Base-by-base conservation (phyloP, 805 yeast species). In the Starmerella powellii region DNA sequence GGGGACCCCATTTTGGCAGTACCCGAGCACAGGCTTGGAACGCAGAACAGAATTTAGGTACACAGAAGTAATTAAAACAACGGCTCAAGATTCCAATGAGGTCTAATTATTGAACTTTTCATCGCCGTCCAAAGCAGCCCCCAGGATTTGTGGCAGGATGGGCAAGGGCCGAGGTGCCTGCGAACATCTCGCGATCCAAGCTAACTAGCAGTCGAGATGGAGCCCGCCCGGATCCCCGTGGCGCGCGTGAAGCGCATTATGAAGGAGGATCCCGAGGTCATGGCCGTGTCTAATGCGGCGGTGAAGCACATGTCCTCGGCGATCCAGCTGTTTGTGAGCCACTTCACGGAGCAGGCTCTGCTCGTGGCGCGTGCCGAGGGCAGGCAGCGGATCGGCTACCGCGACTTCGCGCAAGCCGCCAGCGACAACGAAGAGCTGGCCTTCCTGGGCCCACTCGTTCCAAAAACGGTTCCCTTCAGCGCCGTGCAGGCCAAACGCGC, bases 261-360 rank as follows among this genome's bases (percentile, higher is more conserved):
- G 57, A 80, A 79, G 53, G 70, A 78, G 56, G 93, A 82, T 56
- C 83, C 85, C 13, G 86, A 78, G 30, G 79, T 78, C 50, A 61
- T 68, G 6, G 72, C 78, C 2, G 75, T 83, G 2, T 74, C 85
- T 2, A 78, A 73, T 43, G 66, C 76, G 23, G 84, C 88, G 0
- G 82, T 78, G n/a, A 78, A 74, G 56, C 71, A 84, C 13, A 66
- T 82, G 6, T 84, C 83, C 2, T 68, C 79, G n/a, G 86, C 91
- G 8, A 75, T 88, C 0, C 91, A 82, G 53, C 61, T 80, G 18
- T 82, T 82, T 55, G 68, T 81, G 18, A 78, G 76, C 58, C 73
- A 75, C 54, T 67, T 81, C 46, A 70, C 82, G 1, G 84, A 78
- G 55, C 83, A 79, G 55, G 86, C 91, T 0, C 65, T 75, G 5